Evolutionary conservation across 78 protist genomes (phyloP), one percentile per base, ranked within the genome.

Genomic region (Dictyostelium citrinum): DNA sequence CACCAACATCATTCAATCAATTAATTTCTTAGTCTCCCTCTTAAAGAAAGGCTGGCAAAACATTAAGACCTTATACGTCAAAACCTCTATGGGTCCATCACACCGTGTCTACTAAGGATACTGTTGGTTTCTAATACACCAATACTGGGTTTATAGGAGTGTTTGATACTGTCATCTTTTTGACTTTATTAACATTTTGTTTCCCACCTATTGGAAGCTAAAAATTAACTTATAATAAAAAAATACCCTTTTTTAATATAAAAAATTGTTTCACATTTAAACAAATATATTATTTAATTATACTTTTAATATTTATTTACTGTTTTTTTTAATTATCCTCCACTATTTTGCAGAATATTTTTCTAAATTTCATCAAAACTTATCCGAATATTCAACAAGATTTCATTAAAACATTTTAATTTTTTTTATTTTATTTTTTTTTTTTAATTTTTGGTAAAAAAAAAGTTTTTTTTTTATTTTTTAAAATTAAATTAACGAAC

Each of bases 11-110:
- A 37, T 76, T 83, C 61, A 93, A 86, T 29, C 99, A 31, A 84
- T 98, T 98, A 99, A 99, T 98, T 99, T 98, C 98, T 84, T 99
- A 35, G 97, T 99, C 75, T 98, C 99, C 46, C 99, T 99, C 68
- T 98, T 99, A 90, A 99, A 99, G 98, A 99, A 99, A 99, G 94
- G 98, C 77, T 99, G 99, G 99, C 99, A 99, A 96, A 99, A 99
- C 98, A 80, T 99, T 90, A 95, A 96, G 93, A 83, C 97, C 37
- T 82, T 99, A 51, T 70, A 98, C 99, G 91, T 99, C 96, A 99
- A 99, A 98, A 64, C 98, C 37, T 91, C 99, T 80, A 98, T 98
- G 99, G 99, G 99, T 95, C 78, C 37, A 90, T 95, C 98, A 58
- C 55, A 67, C 91, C 95, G 97, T 58, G n/a, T 99, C 91, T 99